Evolutionary conservation across 164 flowering plant species (phyloP).

Genomic region (Brasenia schreberi): DNA sequence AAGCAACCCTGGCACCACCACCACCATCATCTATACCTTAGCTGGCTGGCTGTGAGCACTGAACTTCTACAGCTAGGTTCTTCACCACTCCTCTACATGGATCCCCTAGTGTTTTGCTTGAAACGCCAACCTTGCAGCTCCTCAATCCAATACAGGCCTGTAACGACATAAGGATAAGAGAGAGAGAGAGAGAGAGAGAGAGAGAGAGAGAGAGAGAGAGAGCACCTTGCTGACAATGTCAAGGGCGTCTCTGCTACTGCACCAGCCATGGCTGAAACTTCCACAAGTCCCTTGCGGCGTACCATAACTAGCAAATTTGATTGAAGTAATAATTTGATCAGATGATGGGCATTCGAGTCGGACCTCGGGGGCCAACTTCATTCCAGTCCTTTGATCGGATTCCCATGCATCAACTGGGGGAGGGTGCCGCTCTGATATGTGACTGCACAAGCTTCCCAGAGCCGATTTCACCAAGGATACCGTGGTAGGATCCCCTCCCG

Average conservation of each 20-base stretch:
- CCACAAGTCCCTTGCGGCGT: conserved; percentile 78
- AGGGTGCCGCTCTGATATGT: conserved; percentile 64
- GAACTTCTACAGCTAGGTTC: conserved; percentile 84
- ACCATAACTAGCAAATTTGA: conserved; percentile 92
- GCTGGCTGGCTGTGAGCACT: conserved; percentile 22
- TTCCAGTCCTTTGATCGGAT: conserved; percentile 17
- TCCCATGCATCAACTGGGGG: conserved; percentile 61
- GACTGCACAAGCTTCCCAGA: conserved; percentile 42
- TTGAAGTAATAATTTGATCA: conserved; percentile 56
- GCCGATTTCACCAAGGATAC: conserved; percentile 45
- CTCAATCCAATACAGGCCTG: conserved; percentile 82
- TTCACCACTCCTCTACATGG: conserved; percentile 58
- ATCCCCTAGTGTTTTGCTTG: conserved; percentile 54
- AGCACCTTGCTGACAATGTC: conserved; percentile 57
- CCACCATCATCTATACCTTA: background rate
- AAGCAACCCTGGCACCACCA: too few species aligned
- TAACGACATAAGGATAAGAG: background rate
- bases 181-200: background rate
- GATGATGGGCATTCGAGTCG: conserved; percentile 55
- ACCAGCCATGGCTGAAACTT: conserved; percentile 54
- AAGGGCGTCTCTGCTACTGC: conserved; percentile 53
- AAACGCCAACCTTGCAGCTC: conserved; percentile 60
- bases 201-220: background rate
- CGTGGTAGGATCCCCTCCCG: conserved; percentile 74
- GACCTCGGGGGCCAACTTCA: conserved; percentile 34